A percentile compares a stretch with the other conserved stretches of the same genome.
Evolutionary conservation across 2,329 filamentous ascomycete species (phyloP).

Genomic region (Aspergillus ibericus): DNA sequence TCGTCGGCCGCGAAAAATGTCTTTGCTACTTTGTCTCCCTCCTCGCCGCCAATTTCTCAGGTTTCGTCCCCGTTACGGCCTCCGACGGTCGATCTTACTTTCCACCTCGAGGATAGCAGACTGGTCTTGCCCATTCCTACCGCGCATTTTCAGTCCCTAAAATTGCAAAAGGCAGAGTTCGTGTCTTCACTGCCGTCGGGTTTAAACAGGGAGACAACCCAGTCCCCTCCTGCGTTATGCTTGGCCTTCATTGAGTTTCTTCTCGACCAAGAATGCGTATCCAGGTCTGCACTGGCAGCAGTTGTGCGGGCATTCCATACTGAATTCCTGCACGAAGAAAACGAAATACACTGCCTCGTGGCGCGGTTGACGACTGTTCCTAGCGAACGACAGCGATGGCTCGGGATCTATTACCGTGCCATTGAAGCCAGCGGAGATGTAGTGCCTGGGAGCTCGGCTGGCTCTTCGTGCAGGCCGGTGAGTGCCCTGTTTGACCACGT

Average conservation of each 20-base stretch:
- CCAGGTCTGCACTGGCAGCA: not conserved
- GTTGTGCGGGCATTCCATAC: constrained; percentile 12
- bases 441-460: not conserved
- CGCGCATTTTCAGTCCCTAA: not conserved
- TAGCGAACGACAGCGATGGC: constrained; percentile 8
- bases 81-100: constrained; percentile 1
- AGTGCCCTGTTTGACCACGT: constrained; percentile 18
- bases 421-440: constrained; percentile 4
- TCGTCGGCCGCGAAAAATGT: not conserved
- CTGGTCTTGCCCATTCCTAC: constrained; percentile 8
- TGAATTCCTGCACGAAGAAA: constrained; percentile 10
- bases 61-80: not conserved
- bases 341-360: constrained; percentile 18
- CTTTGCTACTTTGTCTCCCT: not conserved
- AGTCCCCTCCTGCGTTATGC: constrained; percentile 4
- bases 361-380: not conserved
- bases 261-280: not conserved
- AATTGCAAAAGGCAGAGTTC: constrained; percentile 11
- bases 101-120: not conserved
- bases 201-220: not conserved
- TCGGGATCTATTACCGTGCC: constrained; percentile 16
- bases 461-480: too few species aligned
- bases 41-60: constrained; percentile 1
- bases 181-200: constrained; percentile 4
- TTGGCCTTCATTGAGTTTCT: constrained; percentile 16